A percentile compares a stretch with the other conserved stretches of the same genome.
Conservation (phyloP, 345 rosid genomes). For the Aquilaria malaccensis region DNA sequence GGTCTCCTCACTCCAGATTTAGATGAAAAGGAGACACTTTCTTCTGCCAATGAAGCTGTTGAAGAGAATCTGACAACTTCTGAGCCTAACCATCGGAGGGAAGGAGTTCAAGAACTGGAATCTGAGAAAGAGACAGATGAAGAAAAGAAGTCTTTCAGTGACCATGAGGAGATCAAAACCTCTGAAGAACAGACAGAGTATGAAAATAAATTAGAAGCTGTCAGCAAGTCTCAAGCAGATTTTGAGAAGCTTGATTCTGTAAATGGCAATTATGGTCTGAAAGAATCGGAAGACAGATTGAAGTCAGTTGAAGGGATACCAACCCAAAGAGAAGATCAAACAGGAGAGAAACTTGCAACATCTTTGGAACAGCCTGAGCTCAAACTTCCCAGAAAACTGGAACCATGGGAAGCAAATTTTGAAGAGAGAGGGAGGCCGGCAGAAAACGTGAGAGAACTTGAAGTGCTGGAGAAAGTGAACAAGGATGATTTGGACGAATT, state of each 20-base stretch:
- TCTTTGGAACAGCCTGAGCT: conserved; percentile 19
- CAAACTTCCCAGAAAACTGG: conserved; percentile 13
- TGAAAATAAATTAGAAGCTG: conserved; percentile 21
- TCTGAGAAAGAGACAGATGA: conserved; percentile 26
- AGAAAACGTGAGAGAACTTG: conserved; percentile 20
- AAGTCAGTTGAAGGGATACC: conserved; percentile 21
- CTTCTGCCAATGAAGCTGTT: conserved; percentile 13
- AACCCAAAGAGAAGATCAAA: conserved; percentile 28
- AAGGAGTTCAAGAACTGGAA: conserved; percentile 28
- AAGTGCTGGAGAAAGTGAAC: conserved; percentile 20
- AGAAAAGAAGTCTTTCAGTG: conserved; percentile 19
- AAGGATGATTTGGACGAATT: conserved; percentile 8
- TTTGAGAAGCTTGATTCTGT: conserved; percentile 26
- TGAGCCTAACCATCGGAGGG: conserved; percentile 22
- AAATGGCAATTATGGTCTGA: conserved; percentile 21
- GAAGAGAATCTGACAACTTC: conserved; percentile 17
- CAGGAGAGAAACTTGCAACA: conserved; percentile 16
- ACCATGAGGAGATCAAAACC: conserved; percentile 21
- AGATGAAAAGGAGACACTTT: conserved; percentile 14
- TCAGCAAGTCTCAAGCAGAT: conserved; percentile 26
- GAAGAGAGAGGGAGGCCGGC: conserved; percentile 28
- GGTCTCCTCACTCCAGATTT: conserved; percentile 17
- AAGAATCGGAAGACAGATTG: conserved; percentile 15
- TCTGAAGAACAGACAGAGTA: conserved; percentile 27
- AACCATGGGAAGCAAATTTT: conserved; percentile 21